Evolutionary conservation across 2,329 filamentous ascomycete genomes (phyloP).

Genomic region (Xylaria sp.): DNA sequence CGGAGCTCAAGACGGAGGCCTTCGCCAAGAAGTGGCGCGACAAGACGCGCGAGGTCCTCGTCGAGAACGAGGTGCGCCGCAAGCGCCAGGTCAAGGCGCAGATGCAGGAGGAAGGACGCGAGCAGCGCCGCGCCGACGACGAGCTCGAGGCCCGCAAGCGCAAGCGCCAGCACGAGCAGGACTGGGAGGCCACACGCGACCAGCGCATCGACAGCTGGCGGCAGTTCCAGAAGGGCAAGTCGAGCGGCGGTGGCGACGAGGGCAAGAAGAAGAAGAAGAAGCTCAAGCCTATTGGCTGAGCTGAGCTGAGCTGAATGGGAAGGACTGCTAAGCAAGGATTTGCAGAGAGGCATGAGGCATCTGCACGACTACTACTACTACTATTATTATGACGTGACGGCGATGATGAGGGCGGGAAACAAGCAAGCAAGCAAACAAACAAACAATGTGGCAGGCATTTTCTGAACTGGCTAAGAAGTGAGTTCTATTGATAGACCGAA

Average conservation of each 20-base stretch:
- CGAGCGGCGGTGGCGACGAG: constrained; percentile 57
- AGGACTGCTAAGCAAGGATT: constrained; percentile 20
- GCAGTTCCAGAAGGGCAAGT: constrained; percentile 83
- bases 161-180: constrained; percentile 91
- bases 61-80: constrained; percentile 90
- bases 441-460: constrained; percentile 26
- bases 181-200: constrained; percentile 94
- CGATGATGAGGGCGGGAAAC: constrained; percentile 23
- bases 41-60: constrained; percentile 88
- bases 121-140: constrained; percentile 86
- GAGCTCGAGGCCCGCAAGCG: constrained; percentile 83
- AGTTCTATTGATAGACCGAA: constrained; percentile 52
- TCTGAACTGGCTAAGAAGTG: constrained; percentile 44
- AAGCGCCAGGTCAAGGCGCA: constrained; percentile 89
- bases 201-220: constrained; percentile 94
- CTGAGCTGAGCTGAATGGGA: background rate
- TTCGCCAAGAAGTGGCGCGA: constrained; percentile 89
- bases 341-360: constrained; percentile 22
- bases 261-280: constrained; percentile 78
- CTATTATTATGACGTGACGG: constrained; percentile 19
- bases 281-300: constrained; percentile 71
- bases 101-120: constrained; percentile 94
- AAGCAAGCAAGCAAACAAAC: too few species aligned
- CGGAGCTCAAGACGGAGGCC: constrained; percentile 84
- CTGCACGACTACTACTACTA: too few species aligned